Base-by-base conservation (phyloP, 345 rosid species). In the Citrus inodora region DNA sequence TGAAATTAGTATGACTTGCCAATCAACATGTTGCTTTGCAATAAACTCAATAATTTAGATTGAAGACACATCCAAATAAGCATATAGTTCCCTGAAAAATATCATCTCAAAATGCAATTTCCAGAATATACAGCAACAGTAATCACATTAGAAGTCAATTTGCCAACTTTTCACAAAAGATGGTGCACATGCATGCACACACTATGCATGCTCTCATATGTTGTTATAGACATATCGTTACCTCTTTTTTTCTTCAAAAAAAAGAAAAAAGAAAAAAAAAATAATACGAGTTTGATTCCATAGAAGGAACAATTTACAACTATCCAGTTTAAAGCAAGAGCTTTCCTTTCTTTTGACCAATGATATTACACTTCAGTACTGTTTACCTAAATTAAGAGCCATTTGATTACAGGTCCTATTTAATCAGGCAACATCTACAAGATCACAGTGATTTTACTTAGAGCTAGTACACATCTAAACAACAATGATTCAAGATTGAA, bases 21-120 rank as follows among this genome's bases (percentile, higher is more conserved):
- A 48, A 61, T 73, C 61, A 53, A 72, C 14, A 37, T 70, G 58
- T 7, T 48, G 25, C 53, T 21, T 17, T 37, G 33, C 64, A 27
- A 24, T 5, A 66, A 68, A 68, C 13, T 32, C 37, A 61, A 53
- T 5, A 22, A 24, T 9, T 35, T 17, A 58, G 60, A 73, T 35
- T 9, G 51, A 22, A 53, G 58, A 64, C 56, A 17, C 1, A 83
- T 51, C 38, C 55, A 74, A 46, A n/a, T 28, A 83, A 76, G 25
- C 74, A 28, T 22, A 82, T 14, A 73, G 42, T 35, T 58, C n/a
- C 21, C 35, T 3, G n/a, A n/a, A 24, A 33, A 59, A 73, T 17
- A 42, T 30, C 67, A 59, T 37, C n/a, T 59, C 10, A 0, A 59
- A 58, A 59, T 60, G 51, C 51, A 33, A 73, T 58, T 24, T 42